phyloP scores from a whole-genome alignment of 768 basidiomycete species.

The Leccinum uliginosum region DNA sequence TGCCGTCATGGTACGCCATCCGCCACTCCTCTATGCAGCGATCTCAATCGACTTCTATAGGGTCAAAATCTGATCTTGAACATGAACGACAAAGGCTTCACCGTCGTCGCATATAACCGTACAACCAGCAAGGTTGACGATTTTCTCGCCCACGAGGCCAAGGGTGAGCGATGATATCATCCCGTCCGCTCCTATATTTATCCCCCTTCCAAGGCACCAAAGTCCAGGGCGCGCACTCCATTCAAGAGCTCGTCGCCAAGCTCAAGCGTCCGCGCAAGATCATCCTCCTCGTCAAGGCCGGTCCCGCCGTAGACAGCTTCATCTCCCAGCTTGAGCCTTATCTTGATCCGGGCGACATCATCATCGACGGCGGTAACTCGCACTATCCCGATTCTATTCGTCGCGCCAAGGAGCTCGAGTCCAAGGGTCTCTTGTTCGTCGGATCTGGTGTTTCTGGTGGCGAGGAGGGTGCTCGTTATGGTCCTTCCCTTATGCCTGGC shows the following conservation, averaged over 20 bases:
- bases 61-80: conserved; percentile 97
- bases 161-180: conserved; percentile 59
- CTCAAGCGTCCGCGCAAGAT: conserved; percentile 96
- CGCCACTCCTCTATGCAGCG: conserved; percentile 12
- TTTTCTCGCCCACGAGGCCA: conserved; percentile 96
- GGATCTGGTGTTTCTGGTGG: conserved; percentile 99
- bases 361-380: conserved; percentile 99
- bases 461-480: conserved; percentile 96
- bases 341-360: conserved; percentile 94
- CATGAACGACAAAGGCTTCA: conserved; percentile 99
- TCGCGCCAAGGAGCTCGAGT: conserved; percentile 86
- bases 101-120: conserved; percentile 94
- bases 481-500: conserved; percentile 99
- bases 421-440: conserved; percentile 94
- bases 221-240: conserved; percentile 89
- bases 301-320: conserved; percentile 92
- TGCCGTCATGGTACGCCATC: conserved; percentile 84
- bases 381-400: conserved; percentile 99
- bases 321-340: conserved; percentile 84
- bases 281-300: conserved; percentile 98
- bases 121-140: conserved; percentile 93
- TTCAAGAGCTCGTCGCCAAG: conserved; percentile 86
- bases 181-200: conserved; percentile 18
- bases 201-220: conserved; percentile 68
- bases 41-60: conserved; percentile 35